phyloP scores from a whole-genome alignment of 139 green algal species.

The Nannochloris sp. region DNA sequence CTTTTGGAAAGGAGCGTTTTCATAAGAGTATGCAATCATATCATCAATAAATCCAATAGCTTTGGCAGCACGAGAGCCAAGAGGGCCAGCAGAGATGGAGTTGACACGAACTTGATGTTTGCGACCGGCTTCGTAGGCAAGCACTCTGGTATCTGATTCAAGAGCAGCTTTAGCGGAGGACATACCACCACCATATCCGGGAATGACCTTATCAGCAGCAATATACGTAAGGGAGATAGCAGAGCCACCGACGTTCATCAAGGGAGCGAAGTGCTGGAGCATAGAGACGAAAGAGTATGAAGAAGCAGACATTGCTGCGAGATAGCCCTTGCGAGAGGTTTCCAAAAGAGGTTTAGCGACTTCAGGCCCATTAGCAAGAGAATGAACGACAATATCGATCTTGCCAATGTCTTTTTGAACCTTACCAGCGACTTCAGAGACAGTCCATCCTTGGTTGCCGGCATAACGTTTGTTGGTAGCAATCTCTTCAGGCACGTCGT shows the following conservation, averaged over 20 bases:
- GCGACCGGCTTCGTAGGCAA: constrained; percentile 93
- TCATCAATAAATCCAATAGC: constrained; percentile 99
- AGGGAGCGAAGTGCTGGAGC: constrained; percentile 58
- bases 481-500: constrained; percentile 94
- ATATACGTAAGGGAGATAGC: constrained; percentile 95
- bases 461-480: constrained; percentile 94
- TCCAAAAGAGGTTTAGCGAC: constrained; percentile 95
- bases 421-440: constrained; percentile 76
- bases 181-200: constrained; percentile 98
- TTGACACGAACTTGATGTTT: constrained; percentile 82
- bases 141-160: constrained; percentile 92
- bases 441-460: constrained; percentile 65
- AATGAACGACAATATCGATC: constrained; percentile 97
- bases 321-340: constrained; percentile 88
- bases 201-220: constrained; percentile 84
- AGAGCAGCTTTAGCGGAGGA: constrained; percentile 91
- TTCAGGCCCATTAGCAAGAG: constrained; percentile 96
- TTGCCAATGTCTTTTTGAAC: constrained; percentile 81
- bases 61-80: constrained; percentile 89
- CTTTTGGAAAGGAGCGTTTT: constrained; percentile 93
- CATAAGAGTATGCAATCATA: constrained; percentile 94
- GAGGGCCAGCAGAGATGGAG: constrained; percentile 84
- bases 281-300: constrained; percentile 94
- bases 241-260: constrained; percentile 69
- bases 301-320: constrained; percentile 92